Conservation (phyloP, 768 basidiomycete genomes). For the Mycena haematopus region DNA sequence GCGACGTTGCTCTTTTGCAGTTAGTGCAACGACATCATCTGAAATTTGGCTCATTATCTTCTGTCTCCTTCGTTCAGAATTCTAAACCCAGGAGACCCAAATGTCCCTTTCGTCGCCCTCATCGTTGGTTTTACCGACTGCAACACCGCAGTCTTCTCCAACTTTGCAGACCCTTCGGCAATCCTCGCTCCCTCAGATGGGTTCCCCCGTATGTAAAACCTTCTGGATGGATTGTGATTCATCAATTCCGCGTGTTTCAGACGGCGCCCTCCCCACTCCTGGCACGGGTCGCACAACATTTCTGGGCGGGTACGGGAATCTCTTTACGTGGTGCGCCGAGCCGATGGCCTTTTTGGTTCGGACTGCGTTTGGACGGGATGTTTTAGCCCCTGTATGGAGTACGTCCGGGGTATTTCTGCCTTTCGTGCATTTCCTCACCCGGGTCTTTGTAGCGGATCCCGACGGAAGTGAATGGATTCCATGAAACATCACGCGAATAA, state of each 20-base stretch:
- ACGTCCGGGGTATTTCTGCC: conserved; percentile 3
- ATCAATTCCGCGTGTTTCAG: neutral
- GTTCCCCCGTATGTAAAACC: conserved; percentile 4
- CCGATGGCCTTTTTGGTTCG: too few species aligned
- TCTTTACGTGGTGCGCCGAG: conserved; percentile 1
- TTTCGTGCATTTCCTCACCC: neutral
- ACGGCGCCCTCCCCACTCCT: conserved; percentile 10
- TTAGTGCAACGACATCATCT: too few species aligned
- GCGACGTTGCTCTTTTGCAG: conserved; percentile 19
- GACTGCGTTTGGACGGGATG: neutral
- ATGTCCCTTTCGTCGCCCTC: conserved; percentile 13
- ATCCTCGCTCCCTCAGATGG: conserved; percentile 11
- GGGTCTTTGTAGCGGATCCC: conserved; percentile 17
- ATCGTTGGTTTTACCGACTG: conserved; percentile 6
- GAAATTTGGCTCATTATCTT: too few species aligned
- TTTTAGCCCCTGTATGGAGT: neutral
- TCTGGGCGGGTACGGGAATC: conserved; percentile 13
- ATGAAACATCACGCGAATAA: conserved; percentile 1
- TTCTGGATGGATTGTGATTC: neutral
- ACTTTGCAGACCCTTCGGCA: neutral
- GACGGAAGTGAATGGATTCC: conserved; percentile 10
- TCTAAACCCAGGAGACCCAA: conserved; percentile 14
- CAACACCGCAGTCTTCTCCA: neutral
- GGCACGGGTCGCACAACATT: conserved; percentile 4
- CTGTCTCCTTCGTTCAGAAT: too few species aligned